Evolutionary conservation across 169 alveolate genomes (phyloP).

Genomic region (Perkinsus marinus): DNA sequence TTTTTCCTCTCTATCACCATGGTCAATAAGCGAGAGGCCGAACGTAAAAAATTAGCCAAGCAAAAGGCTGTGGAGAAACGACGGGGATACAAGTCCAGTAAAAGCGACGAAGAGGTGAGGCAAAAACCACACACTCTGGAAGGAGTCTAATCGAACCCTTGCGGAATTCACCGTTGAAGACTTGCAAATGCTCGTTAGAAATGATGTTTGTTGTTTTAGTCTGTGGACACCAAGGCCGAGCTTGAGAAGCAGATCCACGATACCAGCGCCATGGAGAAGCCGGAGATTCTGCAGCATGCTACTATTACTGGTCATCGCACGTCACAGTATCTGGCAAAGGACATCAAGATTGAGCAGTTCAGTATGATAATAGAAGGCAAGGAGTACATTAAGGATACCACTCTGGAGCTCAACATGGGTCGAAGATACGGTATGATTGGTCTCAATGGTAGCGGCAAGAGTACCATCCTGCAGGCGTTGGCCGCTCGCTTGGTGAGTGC

Average conservation of each 20-base stretch:
- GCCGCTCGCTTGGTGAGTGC: constrained; percentile 75
- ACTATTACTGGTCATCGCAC: background rate
- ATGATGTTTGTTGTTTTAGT: background rate
- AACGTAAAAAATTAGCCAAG: background rate
- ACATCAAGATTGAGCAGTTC: constrained; percentile 51
- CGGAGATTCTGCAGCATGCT: background rate
- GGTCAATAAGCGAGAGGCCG: background rate
- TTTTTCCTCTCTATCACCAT: background rate
- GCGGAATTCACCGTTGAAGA: too few relatives aligned
- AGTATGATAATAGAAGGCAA: constrained; percentile 77
- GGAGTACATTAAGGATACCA: constrained; percentile 71
- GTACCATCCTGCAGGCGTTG: constrained; percentile 79
- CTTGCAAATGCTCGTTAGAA: too few relatives aligned
- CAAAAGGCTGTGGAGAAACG: background rate
- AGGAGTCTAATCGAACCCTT: too few relatives aligned
- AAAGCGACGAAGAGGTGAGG: background rate
- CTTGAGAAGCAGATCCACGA: background rate
- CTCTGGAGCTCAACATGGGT: constrained; percentile 66
- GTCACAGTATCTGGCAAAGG: constrained; percentile 5
- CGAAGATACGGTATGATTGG: constrained; percentile 86
- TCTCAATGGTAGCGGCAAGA: constrained; percentile 90
- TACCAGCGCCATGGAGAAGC: background rate
- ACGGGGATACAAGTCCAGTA: background rate
- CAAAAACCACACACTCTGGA: too few relatives aligned
- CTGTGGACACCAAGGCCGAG: background rate